A percentile compares a stretch with the other conserved stretches of the same genome.
phyloP scores from a whole-genome alignment of 2,329 filamentous ascomycete species.

The Mycogone perniciosa region DNA sequence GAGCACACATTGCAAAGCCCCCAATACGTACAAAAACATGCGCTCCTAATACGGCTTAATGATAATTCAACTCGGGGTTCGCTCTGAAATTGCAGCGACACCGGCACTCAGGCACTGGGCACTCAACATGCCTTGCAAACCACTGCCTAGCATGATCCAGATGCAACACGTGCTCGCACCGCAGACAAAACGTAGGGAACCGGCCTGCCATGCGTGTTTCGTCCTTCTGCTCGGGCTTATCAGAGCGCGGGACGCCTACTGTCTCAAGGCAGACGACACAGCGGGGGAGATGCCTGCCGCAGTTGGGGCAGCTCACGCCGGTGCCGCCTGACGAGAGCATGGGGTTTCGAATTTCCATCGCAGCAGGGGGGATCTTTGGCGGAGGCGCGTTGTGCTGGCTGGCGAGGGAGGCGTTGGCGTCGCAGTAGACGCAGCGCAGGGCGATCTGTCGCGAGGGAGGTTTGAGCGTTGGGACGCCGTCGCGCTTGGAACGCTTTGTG shows the following conservation, averaged over 20 bases:
- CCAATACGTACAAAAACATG: not conserved
- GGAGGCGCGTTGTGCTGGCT: conserved; percentile 27
- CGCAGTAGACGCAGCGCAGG: conserved; percentile 72
- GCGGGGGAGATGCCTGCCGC: conserved; percentile 59
- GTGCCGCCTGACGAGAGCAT: conserved; percentile 52
- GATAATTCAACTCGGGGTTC: conserved; percentile 53
- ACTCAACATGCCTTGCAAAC: conserved; percentile 60
- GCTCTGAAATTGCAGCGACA: conserved; percentile 58
- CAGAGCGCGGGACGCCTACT: conserved; percentile 57
- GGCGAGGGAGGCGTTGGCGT: conserved; percentile 49
- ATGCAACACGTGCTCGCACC: conserved; percentile 62
- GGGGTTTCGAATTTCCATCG: conserved; percentile 43
- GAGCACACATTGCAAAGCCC: not conserved
- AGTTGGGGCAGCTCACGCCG: conserved; percentile 60
- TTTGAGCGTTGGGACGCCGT: conserved; percentile 56
- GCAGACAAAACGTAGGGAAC: conserved; percentile 63
- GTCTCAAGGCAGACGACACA: conserved; percentile 63
- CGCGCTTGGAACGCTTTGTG: conserved; percentile 60
- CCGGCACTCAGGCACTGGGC: conserved; percentile 61
- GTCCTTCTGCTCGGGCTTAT: conserved; percentile 46
- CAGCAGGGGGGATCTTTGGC: conserved; percentile 17
- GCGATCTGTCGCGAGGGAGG: conserved; percentile 63
- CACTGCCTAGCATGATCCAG: conserved; percentile 61
- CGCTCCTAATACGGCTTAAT: conserved; percentile 15
- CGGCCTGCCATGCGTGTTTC: conserved; percentile 46